Percentiles rank a stretch among this genome's conserved stretches.
These are phyloP conservation scores for Trichomonas gallinae DNA, from an alignment of 208 protist species.

Conservation along the genomic window DNA sequence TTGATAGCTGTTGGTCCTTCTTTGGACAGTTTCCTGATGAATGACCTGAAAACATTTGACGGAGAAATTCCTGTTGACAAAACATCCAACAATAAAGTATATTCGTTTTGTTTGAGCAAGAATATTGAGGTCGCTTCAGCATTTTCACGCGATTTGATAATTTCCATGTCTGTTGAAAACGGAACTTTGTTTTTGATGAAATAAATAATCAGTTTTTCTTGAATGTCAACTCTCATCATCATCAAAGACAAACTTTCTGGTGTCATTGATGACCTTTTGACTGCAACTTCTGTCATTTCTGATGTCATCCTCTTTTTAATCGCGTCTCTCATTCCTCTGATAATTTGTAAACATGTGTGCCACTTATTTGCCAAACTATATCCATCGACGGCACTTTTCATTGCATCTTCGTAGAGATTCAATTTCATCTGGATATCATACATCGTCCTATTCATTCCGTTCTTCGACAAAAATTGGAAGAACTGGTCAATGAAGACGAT, in stretches of 20 bases:
- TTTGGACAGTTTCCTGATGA: neutral
- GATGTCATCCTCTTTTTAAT: neutral
- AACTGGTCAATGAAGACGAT: neutral
- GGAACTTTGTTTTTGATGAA: neutral
- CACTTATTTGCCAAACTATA: neutral
- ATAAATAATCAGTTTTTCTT: neutral
- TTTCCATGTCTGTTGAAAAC: neutral
- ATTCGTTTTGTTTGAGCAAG: neutral
- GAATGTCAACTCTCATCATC: neutral
- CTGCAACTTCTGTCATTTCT: neutral
- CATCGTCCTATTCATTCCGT: neutral
- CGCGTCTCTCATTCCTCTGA: neutral
- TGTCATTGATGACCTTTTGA: neutral
- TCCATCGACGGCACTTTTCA: neutral
- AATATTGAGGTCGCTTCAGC: neutral
- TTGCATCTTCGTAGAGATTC: neutral
- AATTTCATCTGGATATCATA: neutral
- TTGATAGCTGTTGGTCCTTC: neutral
- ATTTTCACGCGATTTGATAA: neutral
- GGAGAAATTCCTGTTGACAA: neutral
- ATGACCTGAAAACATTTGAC: neutral
- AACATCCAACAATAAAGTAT: neutral
- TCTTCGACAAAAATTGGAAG: neutral
- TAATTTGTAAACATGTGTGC: neutral
- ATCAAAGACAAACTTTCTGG: neutral